Evolutionary conservation across 129 eudicot species (phyloP).

Genomic region (Erigeron canadensis): DNA sequence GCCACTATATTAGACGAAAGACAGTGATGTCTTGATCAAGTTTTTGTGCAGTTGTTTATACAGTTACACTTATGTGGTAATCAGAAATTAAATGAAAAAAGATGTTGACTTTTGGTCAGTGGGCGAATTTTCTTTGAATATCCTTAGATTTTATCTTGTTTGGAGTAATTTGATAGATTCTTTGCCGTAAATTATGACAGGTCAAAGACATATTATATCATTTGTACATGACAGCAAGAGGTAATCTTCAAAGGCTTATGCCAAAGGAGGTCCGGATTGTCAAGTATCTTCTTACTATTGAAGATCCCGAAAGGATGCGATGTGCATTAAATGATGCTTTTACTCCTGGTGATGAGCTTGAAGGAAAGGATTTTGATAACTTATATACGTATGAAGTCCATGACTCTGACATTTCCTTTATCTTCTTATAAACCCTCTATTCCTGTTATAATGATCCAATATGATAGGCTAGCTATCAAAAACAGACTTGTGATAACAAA

Average conservation of each 20-base stretch:
- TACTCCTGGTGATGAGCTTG: slow-evolving; percentile 79
- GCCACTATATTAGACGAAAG: neutral
- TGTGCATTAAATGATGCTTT: slow-evolving; percentile 70
- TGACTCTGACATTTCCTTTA: neutral
- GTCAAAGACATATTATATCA: slow-evolving; percentile 77
- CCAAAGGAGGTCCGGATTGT: slow-evolving; percentile 80
- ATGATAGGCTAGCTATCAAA: too few species aligned
- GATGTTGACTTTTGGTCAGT: slow-evolving; percentile 6
- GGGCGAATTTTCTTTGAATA: neutral
- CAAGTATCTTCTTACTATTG: slow-evolving; percentile 65
- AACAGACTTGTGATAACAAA: too few species aligned
- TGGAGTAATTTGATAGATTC: slow-evolving; percentile 11
- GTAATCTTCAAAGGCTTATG: slow-evolving; percentile 71
- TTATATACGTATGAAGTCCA: slow-evolving; percentile 72
- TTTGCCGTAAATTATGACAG: slow-evolving; percentile 34
- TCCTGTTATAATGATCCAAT: too few species aligned
- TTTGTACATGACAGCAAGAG: slow-evolving; percentile 60
- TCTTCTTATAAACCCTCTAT: neutral
- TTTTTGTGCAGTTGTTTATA: neutral
- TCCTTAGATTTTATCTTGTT: neutral
- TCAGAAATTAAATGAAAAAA: neutral
- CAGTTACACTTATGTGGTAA: neutral
- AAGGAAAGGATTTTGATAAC: slow-evolving; percentile 58
- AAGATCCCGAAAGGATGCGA: slow-evolving; percentile 73
- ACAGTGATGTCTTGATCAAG: neutral